Percentiles rank a stretch among this genome's conserved stretches.
Conservation (phyloP, 2,329 filamentous ascomycete species). For the Fusarium sp. region DNA sequence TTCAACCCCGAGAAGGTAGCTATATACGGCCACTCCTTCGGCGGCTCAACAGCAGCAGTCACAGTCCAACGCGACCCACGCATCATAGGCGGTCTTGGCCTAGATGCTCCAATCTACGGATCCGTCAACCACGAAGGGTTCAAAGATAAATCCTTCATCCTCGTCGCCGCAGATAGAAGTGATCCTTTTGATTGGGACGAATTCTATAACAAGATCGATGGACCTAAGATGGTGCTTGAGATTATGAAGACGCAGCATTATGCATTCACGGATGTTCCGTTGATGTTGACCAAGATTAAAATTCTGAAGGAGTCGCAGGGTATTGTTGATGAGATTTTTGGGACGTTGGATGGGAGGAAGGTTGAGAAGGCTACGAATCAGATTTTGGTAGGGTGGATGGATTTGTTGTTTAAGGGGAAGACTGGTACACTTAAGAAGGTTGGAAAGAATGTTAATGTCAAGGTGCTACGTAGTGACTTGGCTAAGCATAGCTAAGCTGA, state of each 20-base stretch:
- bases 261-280: conserved; percentile 19
- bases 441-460: fast-evolving
- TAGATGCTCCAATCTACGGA: conserved; percentile 29
- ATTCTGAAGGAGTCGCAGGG: background rate
- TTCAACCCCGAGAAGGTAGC: conserved; percentile 11
- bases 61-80: conserved; percentile 49
- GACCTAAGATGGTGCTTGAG: conserved; percentile 20
- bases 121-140: conserved; percentile 38
- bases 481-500: fast-evolving
- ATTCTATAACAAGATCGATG: conserved; percentile 21
- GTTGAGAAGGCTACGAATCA: background rate
- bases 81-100: conserved; percentile 49
- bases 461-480: background rate
- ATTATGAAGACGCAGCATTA: conserved; percentile 1
- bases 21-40: conserved; percentile 30
- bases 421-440: fast-evolving
- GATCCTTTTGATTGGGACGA: background rate
- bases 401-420: fast-evolving
- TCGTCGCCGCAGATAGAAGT: background rate
- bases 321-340: background rate
- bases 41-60: conserved; percentile 36
- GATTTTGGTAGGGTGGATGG: background rate
- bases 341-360: conserved; percentile 5
- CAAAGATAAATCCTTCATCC: conserved; percentile 33
- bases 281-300: background rate